phyloP scores from a whole-genome alignment of 192 early-diverging fungal genomes.

The Gigaspora rosea region DNA sequence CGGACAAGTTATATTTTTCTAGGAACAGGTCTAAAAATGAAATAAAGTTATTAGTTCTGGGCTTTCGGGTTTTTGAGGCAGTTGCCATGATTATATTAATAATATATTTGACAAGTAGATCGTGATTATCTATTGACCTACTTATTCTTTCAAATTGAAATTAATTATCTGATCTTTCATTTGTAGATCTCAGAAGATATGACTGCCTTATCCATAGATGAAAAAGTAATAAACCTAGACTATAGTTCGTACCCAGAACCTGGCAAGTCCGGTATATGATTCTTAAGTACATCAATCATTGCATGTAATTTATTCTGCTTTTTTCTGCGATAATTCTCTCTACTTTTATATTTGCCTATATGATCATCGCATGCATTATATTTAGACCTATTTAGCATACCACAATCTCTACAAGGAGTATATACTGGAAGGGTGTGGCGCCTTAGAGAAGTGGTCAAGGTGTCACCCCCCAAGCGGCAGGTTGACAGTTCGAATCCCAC shows the following conservation, averaged over 20 bases:
- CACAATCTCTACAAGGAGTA: no score
- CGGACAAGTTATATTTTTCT: background rate
- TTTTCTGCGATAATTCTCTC: background rate
- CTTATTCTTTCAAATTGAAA: no score
- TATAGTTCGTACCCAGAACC: background rate
- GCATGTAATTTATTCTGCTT: background rate
- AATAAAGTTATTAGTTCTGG: conserved; percentile 11
- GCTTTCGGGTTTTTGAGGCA: conserved; percentile 6
- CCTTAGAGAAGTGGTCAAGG: no score
- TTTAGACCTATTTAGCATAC: no score
- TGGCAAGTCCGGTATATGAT: conserved; percentile 11
- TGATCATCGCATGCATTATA: no score
- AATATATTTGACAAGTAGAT: conserved; percentile 4
- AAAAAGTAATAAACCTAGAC: no score
- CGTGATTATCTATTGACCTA: background rate
- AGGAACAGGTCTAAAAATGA: conserved; percentile 3
- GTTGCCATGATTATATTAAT: conserved; percentile 1
- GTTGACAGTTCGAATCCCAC: no score
- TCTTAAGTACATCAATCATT: background rate
- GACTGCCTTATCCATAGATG: no score
- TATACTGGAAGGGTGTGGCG: no score
- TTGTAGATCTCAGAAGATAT: no score
- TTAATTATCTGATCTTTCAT: background rate
- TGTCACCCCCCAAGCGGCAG: no score
- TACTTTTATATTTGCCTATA: no score